Conservation (phyloP, 208 protist species). For the Wallacemonas sp. region DNA sequence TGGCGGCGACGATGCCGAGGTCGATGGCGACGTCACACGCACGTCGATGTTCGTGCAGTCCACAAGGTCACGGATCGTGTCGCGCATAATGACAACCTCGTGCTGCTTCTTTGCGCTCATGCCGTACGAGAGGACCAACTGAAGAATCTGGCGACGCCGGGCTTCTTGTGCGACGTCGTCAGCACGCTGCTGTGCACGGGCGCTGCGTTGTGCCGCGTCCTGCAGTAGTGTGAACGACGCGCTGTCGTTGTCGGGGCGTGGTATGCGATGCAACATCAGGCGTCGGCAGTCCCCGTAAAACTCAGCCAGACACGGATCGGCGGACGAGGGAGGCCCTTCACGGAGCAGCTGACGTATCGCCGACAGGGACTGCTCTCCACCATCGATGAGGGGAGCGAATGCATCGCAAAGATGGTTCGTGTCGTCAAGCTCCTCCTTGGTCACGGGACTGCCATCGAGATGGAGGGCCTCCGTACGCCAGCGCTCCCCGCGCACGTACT, state of each 20-base stretch:
- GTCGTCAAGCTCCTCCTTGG: conserved; percentile 41
- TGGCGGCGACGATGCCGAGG: not conserved
- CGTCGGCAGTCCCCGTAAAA: conserved; percentile 26
- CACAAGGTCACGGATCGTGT: conserved; percentile 59
- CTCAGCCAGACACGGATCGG: not conserved
- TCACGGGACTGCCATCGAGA: conserved; percentile 41
- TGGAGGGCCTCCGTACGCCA: conserved; percentile 22
- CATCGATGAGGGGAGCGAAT: conserved; percentile 31
- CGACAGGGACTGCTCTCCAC: conserved; percentile 19
- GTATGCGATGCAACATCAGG: conserved; percentile 35
- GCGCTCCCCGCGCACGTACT: conserved; percentile 31
- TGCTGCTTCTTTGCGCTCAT: conserved; percentile 90
- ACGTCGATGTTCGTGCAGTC: conserved; percentile 30
- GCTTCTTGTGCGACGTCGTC: conserved; percentile 1
- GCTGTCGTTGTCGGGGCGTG: conserved; percentile 39
- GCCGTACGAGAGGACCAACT: conserved; percentile 54
- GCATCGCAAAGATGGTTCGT: conserved; percentile 43
- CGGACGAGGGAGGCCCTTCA: conserved; percentile 37
- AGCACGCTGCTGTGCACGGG: not conserved
- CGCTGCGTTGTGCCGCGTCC: not conserved
- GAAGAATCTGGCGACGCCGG: conserved; percentile 32
- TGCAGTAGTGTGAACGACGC: conserved; percentile 39
- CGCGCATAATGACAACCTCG: conserved; percentile 81
- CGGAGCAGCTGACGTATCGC: conserved; percentile 38
- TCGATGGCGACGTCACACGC: too few species aligned